Conservation (phyloP, 805 yeast species). For the Barnettozyma wickerhamii region DNA sequence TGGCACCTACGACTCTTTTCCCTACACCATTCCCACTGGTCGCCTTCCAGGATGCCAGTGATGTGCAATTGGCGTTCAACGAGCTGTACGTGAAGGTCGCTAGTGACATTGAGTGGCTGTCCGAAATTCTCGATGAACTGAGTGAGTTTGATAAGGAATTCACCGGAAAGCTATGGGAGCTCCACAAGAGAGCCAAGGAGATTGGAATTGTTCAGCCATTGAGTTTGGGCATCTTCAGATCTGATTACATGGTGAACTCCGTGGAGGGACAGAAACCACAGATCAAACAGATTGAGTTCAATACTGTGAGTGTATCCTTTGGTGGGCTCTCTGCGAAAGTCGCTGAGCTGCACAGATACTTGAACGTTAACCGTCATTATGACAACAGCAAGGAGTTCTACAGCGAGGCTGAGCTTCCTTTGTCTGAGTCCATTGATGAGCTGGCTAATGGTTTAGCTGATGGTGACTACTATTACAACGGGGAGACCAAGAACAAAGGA, state of each 20-base stretch:
- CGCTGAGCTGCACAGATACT: constrained; percentile 65
- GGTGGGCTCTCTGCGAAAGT: constrained; percentile 86
- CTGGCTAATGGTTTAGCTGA: constrained; percentile 67
- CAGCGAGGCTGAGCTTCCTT: constrained; percentile 49
- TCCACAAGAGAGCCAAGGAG: constrained; percentile 46
- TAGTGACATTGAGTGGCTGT: constrained; percentile 60
- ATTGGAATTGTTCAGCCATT: constrained; percentile 57
- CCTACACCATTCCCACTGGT: constrained; percentile 83
- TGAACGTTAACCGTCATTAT: constrained; percentile 59
- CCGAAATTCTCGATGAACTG: constrained; percentile 47
- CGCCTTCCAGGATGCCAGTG: constrained; percentile 62
- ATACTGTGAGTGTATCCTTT: constrained; percentile 93
- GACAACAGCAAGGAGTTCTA: constrained; percentile 36
- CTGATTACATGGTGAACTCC: constrained; percentile 75
- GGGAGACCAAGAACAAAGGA: constrained; percentile 22
- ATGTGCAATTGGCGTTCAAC: constrained; percentile 66
- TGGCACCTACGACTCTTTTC: constrained; percentile 84
- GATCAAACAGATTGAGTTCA: constrained; percentile 93
- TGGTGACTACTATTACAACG: constrained; percentile 57
- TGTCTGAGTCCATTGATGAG: constrained; percentile 57
- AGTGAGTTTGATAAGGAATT: constrained; percentile 65
- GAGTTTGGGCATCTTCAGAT: constrained; percentile 80
- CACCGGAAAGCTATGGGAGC: constrained; percentile 71
- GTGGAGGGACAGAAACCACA: constrained; percentile 36
- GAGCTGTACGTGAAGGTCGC: constrained; percentile 66